Percentiles rank a stretch among this genome's conserved stretches.
Evolutionary conservation across 352 stramenopile species (phyloP).

Genomic region (Aphanomyces stellatus): DNA sequence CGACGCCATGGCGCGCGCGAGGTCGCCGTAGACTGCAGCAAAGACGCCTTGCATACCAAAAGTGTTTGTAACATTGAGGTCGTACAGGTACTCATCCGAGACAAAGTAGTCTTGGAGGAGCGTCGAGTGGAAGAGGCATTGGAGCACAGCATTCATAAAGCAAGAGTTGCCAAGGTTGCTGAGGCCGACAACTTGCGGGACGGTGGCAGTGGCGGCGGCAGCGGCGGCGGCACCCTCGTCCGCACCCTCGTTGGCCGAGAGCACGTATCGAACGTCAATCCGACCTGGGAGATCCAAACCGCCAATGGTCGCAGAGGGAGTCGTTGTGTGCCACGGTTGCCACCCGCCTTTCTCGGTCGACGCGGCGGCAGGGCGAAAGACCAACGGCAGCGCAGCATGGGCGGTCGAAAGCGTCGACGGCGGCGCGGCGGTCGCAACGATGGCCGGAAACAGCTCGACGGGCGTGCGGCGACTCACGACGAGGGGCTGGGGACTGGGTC

Average conservation of each 20-base stretch:
- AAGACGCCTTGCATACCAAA: constrained; percentile 54
- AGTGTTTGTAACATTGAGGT: constrained; percentile 82
- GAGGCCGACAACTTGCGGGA: constrained; percentile 41
- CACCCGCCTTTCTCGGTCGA: neutral
- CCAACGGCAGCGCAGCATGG: neutral
- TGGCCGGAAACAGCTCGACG: neutral
- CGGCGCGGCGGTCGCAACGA: neutral
- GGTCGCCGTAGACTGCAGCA: constrained; percentile 60
- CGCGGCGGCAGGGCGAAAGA: no score
- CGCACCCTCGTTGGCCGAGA: no score
- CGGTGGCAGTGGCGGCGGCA: neutral
- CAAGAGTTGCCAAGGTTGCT: constrained; percentile 88
- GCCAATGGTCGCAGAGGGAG: neutral
- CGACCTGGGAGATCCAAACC: neutral
- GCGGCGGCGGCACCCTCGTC: neutral
- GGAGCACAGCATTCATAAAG: constrained; percentile 84
- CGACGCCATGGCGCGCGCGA: constrained; percentile 61
- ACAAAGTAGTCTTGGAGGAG: constrained; percentile 89
- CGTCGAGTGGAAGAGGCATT: constrained; percentile 88
- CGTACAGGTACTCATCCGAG: constrained; percentile 60
- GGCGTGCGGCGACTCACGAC: neutral
- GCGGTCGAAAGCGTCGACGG: no score
- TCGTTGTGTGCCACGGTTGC: neutral
- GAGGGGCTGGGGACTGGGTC: no score
- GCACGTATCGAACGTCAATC: neutral